These are phyloP conservation scores for Kwoniella sp. DNA, from an alignment of 768 basidiomycete genomes.

Conservation along the genomic window DNA sequence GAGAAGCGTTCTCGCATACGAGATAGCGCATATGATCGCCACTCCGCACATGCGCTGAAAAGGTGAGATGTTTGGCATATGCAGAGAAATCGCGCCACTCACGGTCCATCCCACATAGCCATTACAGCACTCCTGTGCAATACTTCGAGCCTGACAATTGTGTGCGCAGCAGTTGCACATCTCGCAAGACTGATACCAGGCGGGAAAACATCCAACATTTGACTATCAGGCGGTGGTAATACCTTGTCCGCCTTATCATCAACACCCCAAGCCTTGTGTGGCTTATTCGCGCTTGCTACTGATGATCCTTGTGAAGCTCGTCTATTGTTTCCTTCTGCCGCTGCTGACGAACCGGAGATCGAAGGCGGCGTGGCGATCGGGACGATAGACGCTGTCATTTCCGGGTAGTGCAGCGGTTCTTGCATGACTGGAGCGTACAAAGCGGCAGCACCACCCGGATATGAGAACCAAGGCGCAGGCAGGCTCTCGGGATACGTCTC, in stretches of 20 bases:
- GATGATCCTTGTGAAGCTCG: constrained; percentile 7
- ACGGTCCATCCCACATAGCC: constrained; percentile 52
- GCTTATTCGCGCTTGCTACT: constrained; percentile 16
- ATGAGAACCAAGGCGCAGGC: constrained; percentile 52
- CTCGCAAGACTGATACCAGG: constrained; percentile 51
- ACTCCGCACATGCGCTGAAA: too few relatives aligned
- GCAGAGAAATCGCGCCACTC: constrained; percentile 29
- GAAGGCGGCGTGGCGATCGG: constrained; percentile 13
- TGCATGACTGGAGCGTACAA: constrained; percentile 34
- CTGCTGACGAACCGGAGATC: not conserved
- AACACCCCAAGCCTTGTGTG: constrained; percentile 55
- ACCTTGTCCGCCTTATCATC: constrained; percentile 38
- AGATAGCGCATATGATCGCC: too few relatives aligned
- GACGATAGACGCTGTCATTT: constrained; percentile 21
- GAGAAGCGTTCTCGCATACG: too few relatives aligned
- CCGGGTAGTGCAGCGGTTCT: constrained; percentile 30
- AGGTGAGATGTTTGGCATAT: too few relatives aligned
- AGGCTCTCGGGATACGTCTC: constrained; percentile 48
- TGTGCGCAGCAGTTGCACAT: constrained; percentile 53
- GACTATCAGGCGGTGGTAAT: constrained; percentile 15
- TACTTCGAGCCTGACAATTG: constrained; percentile 53
- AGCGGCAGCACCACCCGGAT: constrained; percentile 42
- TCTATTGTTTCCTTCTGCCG: constrained; percentile 4
- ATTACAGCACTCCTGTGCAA: constrained; percentile 52
- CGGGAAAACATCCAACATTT: constrained; percentile 41